Conservation (phyloP, 768 basidiomycete species). For the Tylopilus plumbeoviolaceoides region DNA sequence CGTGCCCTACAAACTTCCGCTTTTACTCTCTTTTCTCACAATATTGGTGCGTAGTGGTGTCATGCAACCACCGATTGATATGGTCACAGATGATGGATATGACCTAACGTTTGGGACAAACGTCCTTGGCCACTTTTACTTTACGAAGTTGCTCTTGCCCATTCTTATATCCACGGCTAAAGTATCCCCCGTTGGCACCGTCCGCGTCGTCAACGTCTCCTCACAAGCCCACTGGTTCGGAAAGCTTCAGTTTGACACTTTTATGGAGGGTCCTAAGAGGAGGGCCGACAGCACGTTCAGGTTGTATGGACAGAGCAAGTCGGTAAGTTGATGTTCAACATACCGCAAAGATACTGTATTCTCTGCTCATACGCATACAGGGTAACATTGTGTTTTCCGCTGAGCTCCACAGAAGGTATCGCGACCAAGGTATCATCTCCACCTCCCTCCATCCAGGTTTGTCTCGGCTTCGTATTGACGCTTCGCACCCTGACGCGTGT, state of each 20-base stretch:
- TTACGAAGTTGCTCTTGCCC: slow-evolving; percentile 7
- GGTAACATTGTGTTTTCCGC: slow-evolving; percentile 34
- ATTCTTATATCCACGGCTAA: slow-evolving; percentile 13
- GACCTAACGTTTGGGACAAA: slow-evolving; percentile 9
- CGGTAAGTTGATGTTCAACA: background rate
- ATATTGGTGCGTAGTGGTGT: background rate
- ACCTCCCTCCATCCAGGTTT: slow-evolving; percentile 42
- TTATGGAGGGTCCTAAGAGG: slow-evolving; percentile 36
- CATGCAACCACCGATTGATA: background rate
- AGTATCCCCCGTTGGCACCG: slow-evolving; percentile 18
- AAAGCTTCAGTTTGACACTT: slow-evolving; percentile 34
- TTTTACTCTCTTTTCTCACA: too few species aligned
- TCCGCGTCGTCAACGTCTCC: slow-evolving; percentile 32
- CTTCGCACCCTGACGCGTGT: background rate
- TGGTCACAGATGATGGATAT: slow-evolving; percentile 9
- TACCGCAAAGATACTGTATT: too few species aligned
- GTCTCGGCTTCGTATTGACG: too few species aligned
- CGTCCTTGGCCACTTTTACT: slow-evolving; percentile 9
- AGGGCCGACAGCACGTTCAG: slow-evolving; percentile 13
- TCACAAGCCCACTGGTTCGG: slow-evolving; percentile 13
- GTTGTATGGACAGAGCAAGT: slow-evolving; percentile 30
- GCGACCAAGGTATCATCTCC: slow-evolving; percentile 42
- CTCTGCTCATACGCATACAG: background rate
- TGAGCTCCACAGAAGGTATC: slow-evolving; percentile 45
- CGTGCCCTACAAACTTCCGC: too few species aligned